phyloP scores from a whole-genome alignment of 768 basidiomycete genomes.

The Floccularia luteovirens region DNA sequence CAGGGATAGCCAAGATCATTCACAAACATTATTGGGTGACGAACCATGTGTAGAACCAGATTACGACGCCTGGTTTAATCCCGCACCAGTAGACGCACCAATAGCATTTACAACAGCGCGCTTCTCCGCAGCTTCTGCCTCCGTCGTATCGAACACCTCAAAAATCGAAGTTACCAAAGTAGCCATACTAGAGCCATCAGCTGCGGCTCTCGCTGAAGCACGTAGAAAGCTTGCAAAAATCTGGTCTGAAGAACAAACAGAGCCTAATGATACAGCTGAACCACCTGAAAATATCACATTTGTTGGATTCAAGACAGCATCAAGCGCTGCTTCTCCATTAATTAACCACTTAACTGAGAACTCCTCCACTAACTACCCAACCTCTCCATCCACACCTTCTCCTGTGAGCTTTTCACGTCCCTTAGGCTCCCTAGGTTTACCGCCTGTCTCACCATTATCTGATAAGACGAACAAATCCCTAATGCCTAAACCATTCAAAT shows the following conservation, averaged over 20 bases:
- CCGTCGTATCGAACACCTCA: not conserved
- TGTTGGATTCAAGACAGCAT: too few relatives aligned
- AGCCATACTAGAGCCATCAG: slow-evolving; percentile 39
- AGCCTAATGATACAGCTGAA: slow-evolving; percentile 10
- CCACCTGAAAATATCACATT: not conserved
- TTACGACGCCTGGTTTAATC: slow-evolving; percentile 44
- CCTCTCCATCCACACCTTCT: slow-evolving; percentile 32
- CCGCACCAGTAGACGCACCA: slow-evolving; percentile 17
- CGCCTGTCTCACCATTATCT: slow-evolving; percentile 9
- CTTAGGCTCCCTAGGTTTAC: slow-evolving; percentile 4
- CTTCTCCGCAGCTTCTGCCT: slow-evolving; percentile 9
- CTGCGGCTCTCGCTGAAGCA: slow-evolving; percentile 45
- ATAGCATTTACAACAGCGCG: slow-evolving; percentile 31
- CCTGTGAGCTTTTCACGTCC: slow-evolving; percentile 21
- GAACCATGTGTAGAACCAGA: slow-evolving; percentile 27
- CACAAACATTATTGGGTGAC: too few relatives aligned
- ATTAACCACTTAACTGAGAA: too few relatives aligned
- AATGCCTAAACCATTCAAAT: slow-evolving; percentile 34
- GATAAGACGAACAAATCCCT: slow-evolving; percentile 7
- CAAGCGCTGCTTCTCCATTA: too few relatives aligned
- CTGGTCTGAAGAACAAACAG: slow-evolving; percentile 7
- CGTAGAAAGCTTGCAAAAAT: slow-evolving; percentile 33
- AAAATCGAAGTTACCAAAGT: slow-evolving; percentile 18
- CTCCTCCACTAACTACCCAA: slow-evolving; percentile 25
- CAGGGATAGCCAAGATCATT: too few relatives aligned